Evolutionary conservation across 768 basidiomycete genomes (phyloP).

Genomic region (Xerocomellus intermedius): DNA sequence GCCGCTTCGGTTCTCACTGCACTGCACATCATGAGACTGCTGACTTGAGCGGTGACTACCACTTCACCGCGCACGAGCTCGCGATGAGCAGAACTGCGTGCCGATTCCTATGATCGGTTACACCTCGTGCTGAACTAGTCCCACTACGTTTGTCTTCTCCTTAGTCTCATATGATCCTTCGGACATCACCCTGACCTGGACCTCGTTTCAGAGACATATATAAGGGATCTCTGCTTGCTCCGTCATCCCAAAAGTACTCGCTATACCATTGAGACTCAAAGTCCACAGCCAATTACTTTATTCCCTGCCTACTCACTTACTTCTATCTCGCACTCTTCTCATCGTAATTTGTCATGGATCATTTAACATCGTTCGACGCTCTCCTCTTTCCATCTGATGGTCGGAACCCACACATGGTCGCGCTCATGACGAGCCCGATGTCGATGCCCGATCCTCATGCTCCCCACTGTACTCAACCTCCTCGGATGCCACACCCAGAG

Average conservation of each 20-base stretch:
- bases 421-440: constrained; percentile 69
- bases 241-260: constrained; percentile 19
- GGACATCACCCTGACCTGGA: constrained; percentile 31
- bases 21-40: constrained; percentile 20
- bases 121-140: constrained; percentile 39
- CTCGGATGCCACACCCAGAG: constrained; percentile 79
- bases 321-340: constrained; percentile 16
- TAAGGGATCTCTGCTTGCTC: constrained; percentile 22
- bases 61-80: constrained; percentile 3
- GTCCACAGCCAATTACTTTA: constrained; percentile 16
- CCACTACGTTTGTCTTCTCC: constrained; percentile 26
- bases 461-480: constrained; percentile 43
- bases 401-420: constrained; percentile 69
- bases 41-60: constrained; percentile 1
- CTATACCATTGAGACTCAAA: constrained; percentile 21
- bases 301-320: constrained; percentile 19
- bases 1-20: constrained; percentile 11
- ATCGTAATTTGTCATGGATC: constrained; percentile 50
- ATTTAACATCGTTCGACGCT: constrained; percentile 61
- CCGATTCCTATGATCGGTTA: constrained; percentile 20
- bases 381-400: constrained; percentile 79
- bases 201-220: constrained; percentile 40
- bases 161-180: constrained; percentile 22
- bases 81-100: constrained; percentile 11
- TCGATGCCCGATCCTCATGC: constrained; percentile 44